Base-by-base conservation (phyloP, 2,329 filamentous ascomycete genomes). In the Epichloe brachyelytri region DNA sequence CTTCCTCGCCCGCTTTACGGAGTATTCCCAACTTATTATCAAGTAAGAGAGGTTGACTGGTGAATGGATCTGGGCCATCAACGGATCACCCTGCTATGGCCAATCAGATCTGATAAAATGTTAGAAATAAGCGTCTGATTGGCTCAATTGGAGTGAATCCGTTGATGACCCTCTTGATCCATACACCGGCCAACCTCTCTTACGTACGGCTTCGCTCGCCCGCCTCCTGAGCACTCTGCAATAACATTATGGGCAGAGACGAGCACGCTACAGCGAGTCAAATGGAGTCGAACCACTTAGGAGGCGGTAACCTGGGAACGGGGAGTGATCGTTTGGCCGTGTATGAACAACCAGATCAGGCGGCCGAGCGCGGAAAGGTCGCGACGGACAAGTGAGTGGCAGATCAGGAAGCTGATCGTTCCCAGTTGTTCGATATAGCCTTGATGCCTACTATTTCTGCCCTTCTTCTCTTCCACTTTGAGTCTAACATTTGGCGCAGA, bases 321-420 rank as follows among this genome's bases (percentile, higher is more conserved):
- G 12, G 20, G 10, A 22, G 33, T 17, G 44, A 47, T 36, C 15
- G 17, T 15, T 15, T 48, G 5, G 40, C 19, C n/a, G 49, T 38
- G 4, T 48, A 49, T 34, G 41, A 7, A 2, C 34, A 52, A 19
- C 43, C 60, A 10, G 55, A 54, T 20, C 51, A 57, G 8, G 68
- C 68, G 6, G 72, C 71, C 14, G 72, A 68, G 43, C 60, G 63
- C 17, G 73, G 74, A 12, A 67, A 73, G 48, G 62, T 63, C 5
- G 74, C 72, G 1, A 76, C 74, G 1, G 72, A 77, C 54, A 67
- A 70, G 49, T 46, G 26, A 41, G 34, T 34, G 36, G 15, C 36
- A 37, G 36, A 37, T 30, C 26, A 37, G 36, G 12, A 37, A 37
- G 36, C 15, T 37, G 36, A 30, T n/a, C 36, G 14, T 37, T 37